Conservation (phyloP, 2,329 filamentous ascomycete genomes). For the Xylaria sp. region DNA sequence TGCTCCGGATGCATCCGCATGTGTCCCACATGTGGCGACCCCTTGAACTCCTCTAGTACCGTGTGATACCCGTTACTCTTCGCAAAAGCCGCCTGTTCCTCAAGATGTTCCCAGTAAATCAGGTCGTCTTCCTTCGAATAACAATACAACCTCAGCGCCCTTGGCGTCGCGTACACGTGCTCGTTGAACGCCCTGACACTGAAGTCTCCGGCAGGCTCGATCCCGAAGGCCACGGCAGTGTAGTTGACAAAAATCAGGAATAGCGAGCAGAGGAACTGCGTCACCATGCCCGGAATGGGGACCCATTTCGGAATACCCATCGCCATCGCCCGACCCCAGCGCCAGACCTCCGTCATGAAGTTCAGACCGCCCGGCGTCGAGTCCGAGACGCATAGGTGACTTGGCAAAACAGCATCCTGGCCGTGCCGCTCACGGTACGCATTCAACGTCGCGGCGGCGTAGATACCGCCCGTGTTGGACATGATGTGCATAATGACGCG, state of each 20-base stretch:
- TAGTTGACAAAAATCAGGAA: conserved; percentile 38
- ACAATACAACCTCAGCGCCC: conserved; percentile 47
- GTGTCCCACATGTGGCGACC: conserved; percentile 56
- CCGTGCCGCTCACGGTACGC: conserved; percentile 39
- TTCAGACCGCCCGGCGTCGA: conserved; percentile 48
- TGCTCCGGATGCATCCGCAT: conserved; percentile 50
- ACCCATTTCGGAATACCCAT: conserved; percentile 43
- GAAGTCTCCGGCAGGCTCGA: conserved; percentile 38
- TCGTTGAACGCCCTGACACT: conserved; percentile 37
- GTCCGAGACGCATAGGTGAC: conserved; percentile 45
- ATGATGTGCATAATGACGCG: conserved; percentile 48
- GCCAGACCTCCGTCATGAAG: conserved; percentile 39
- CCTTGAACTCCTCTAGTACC: conserved; percentile 49
- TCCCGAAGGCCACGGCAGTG: conserved; percentile 35
- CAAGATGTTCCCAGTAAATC: conserved; percentile 51
- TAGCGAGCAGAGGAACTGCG: conserved; percentile 42
- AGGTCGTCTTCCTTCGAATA: conserved; percentile 56
- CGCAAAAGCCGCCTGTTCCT: conserved; percentile 47
- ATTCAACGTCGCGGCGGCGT: conserved; percentile 45
- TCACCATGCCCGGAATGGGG: conserved; percentile 46
- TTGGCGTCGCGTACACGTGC: conserved; percentile 31
- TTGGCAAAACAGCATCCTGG: conserved; percentile 37
- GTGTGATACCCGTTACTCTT: conserved; percentile 44
- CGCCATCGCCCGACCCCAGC: conserved; percentile 51
- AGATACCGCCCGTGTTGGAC: conserved; percentile 55